phyloP scores from a whole-genome alignment of 1,284 basidiomycete genomes.

The Peniophora sp. region DNA sequence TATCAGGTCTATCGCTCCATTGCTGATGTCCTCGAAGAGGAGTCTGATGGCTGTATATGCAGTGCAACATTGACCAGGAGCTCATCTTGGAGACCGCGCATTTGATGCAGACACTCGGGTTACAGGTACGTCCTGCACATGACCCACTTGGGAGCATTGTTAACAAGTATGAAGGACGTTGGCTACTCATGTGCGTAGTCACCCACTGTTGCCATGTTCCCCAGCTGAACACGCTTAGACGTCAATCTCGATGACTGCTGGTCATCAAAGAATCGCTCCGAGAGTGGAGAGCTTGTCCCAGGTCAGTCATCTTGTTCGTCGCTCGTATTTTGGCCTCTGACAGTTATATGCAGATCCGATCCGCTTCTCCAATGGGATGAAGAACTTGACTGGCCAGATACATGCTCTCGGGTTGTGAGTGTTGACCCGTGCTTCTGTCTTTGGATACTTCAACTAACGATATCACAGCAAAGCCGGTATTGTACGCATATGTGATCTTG shows the following conservation, averaged over 20 bases:
- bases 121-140: conserved; percentile 14
- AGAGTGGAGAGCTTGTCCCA: conserved; percentile 23
- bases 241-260: conserved; percentile 35
- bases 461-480: conserved; percentile 23
- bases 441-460: conserved; percentile 1
- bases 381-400: conserved; percentile 33
- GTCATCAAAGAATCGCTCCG: conserved; percentile 25
- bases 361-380: conserved; percentile 37
- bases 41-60: not conserved
- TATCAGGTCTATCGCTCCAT: conserved; percentile 16
- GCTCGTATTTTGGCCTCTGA: not conserved
- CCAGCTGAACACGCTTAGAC: too few species aligned
- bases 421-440: not conserved
- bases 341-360: conserved; percentile 14
- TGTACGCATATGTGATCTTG: conserved; percentile 14
- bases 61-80: conserved; percentile 31
- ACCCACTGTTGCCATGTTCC: too few species aligned
- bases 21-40: not conserved
- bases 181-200: conserved; percentile 22
- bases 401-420: conserved; percentile 40
- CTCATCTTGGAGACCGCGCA: conserved; percentile 25
- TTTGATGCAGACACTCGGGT: conserved; percentile 26
- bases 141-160: not conserved
- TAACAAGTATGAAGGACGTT: conserved; percentile 16
- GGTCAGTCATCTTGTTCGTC: conserved; percentile 14